Percentiles rank a stretch among this genome's conserved stretches.
phyloP scores from a whole-genome alignment of 1,139 yeast genomes.

The Magnusiomyces tetraspermus region DNA sequence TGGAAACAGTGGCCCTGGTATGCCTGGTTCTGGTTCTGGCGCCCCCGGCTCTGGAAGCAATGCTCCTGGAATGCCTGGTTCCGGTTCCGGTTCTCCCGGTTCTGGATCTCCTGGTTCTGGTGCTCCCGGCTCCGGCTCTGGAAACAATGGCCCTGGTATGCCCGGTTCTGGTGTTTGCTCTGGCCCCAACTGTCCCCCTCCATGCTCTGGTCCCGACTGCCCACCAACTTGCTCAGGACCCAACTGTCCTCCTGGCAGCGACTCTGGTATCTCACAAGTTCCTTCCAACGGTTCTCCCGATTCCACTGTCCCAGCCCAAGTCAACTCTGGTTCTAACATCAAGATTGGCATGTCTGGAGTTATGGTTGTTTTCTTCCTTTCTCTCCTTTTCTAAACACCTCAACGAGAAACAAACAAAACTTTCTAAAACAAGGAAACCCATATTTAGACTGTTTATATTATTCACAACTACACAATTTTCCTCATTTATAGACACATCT shows the following conservation, averaged over 20 bases:
- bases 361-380: background rate
- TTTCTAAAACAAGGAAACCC: background rate
- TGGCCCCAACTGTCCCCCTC: background rate
- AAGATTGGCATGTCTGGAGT: too few species aligned
- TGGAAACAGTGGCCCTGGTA: background rate
- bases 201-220: background rate
- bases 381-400: background rate
- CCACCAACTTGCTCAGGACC: background rate
- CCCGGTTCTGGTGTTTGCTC: background rate
- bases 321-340: background rate
- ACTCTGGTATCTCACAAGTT: too few species aligned
- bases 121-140: too few species aligned
- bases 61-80: background rate
- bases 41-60: too few species aligned
- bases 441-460: too few species aligned
- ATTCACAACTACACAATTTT: too few species aligned
- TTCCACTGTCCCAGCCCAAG: constrained; percentile 1
- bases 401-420: too few species aligned
- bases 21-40: too few species aligned
- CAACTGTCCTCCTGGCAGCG: background rate
- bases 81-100: background rate
- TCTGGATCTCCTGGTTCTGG: too few species aligned
- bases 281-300: background rate
- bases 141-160: too few species aligned
- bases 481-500: too few species aligned